Evolutionary conservation across 208 protist species (phyloP), one percentile per base, ranked within the genome.

Genomic region (Trypanosoma platydactyli): DNA sequence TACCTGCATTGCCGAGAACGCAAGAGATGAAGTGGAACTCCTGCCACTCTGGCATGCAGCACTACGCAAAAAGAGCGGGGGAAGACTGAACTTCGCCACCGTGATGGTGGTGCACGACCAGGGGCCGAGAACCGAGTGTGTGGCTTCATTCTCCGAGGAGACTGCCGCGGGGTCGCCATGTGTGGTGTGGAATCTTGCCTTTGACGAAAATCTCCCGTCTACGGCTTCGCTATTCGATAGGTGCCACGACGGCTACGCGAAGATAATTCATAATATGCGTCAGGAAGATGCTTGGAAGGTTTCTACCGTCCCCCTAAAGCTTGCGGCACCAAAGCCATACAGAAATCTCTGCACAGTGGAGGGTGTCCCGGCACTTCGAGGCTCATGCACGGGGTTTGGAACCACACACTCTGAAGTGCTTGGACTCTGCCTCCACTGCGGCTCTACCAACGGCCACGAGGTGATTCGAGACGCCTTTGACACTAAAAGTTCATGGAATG

Each of bases 51-150:
- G 87, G 30, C 83, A 92, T 38, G 54, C 60, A 4, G 66, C 77
- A 20, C 68, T 94, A 20, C 76, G 77, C 0, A 41, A 61, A 20
- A 74, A 80, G 22, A 86, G 73, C n/a, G 45, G 11, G 12, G 77
- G 79, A 15, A 64, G 50, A 38, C 67, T 92, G 20, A 65, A 78
- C 5, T 92, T 92, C 54, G 77, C 84, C 40, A 92, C 84, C 0
- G 82, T 92, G 18, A 62, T 92, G 54, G 72, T 94, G 18, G 53
- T 94, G 46, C 84, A 91, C 72, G 74, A 94, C 48, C 83, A 89
- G 51, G 81, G 69, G 13, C 67, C 73, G 4, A 64, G 44, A n/a
- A 92, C 88, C 35, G 64, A 57, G 51, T 81, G 75, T 12, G 61
- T 92, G 27, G 85, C 69, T 48, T 33, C 65, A 13, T 76, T 88